Evolutionary conservation across 2,329 filamentous ascomycete genomes (phyloP), one percentile per base, ranked within the genome.

Genomic region (Fusarium subtropicale): DNA sequence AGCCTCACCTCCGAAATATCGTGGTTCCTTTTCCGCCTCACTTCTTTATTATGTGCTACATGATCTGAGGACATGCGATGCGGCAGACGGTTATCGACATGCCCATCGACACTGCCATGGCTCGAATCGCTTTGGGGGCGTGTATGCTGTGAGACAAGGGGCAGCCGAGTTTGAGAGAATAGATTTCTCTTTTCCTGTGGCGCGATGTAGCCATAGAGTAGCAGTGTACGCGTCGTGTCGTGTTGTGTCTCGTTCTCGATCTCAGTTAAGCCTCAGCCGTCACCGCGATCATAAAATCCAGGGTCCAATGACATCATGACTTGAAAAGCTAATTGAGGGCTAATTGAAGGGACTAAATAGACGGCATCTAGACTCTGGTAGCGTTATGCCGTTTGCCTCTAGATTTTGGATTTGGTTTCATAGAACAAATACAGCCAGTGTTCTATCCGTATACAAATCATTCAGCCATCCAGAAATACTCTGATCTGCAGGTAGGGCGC

Each of bases 401-500:
- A 34, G 13, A 30, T 30, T 30, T 34, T 48, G n/a, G 16, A 5
- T 9, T 22, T 59, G 5, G 24, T 44, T 48, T 48, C 30, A 48
- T 20, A 10, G 7, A 39, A 22, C 12, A 22, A 7, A 22, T 22
- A 22, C 20, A 22, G 20, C 20, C 20, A 22, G 36, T 39, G 7
- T 22, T 39, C 18, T 7, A 11, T 39, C n/a, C 20, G 11, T 39
- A 7, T 20, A 38, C 18, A 38, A 20, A 3, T n/a, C 15, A 18
- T 34, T 24, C 42, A 45, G 15, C 31, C 22, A 13, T 30, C 31
- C 28, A 53, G 30, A 15, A 45, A 22, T 22, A 53, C 44, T 33
- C 47, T 66, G 66, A 73, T 74, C 72, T 74, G 66, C 64, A 67
- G 39, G 58, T 44, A 69, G 58, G 63, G 68, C 65, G 56, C 56